Base-by-base conservation (phyloP, 768 basidiomycete species). In the Hygrophorus russula region DNA sequence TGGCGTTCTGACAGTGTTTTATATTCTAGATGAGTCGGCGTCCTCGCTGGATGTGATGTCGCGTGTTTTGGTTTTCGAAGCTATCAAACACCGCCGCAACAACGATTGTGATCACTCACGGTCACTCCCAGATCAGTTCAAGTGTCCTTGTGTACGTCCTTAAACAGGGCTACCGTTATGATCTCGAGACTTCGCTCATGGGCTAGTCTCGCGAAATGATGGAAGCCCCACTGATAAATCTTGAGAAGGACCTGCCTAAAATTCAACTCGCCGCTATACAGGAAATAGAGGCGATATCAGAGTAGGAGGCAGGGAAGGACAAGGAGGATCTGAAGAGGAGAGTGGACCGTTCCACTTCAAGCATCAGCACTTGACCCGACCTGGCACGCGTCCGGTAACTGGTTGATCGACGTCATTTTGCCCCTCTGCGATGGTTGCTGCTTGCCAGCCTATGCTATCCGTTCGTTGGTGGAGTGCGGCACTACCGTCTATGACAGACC, bases 81-180 rank as follows among this genome's bases (percentile, higher is more conserved):
- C 82, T 1, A 65, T 80, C 41, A 69, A 69, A 53, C 61, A 61
- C 2, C 89, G 84, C 83, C 70, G 88, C 5, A 55, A 57, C 12
- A 82, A 84, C 64, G 5, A 80, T 93, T 56, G 82, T 93, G 49
- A 96, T 97, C 58, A 97, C 94, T 0, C 94, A 98, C 60, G 96
- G 98, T 52, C 76, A 98, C 13, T 80, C 82, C 1, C 87, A 92
- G 51, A 84, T 99, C 49, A 61, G 63, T 15, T 41, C 63, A 0
- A 59, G 67, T 11, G 93, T 97, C 59, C 97, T 96, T 50, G 88
- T 96, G 10, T 96, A 98, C 57, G 86, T 97, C 2, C 79, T 98
- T 67, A 89, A 98, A 57, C 84, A 90, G 53, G 96, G 96, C 0
- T 94, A 78, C 60, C 76, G 91, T 1, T 61, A 60, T 1, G 93